Conservation (phyloP, 2,329 filamentous ascomycete genomes). For the Fusarium agapanthi region DNA sequence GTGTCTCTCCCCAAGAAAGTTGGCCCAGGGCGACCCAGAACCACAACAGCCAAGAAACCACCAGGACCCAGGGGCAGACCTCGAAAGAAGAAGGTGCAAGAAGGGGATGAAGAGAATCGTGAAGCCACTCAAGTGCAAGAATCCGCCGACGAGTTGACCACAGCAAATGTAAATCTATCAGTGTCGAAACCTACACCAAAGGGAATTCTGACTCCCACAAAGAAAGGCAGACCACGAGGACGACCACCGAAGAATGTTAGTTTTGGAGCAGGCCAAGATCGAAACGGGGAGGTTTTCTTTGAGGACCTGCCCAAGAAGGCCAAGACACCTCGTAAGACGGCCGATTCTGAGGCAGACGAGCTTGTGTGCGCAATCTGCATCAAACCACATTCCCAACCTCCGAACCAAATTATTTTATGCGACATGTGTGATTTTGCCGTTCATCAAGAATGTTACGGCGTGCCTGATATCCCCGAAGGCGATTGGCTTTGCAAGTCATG, state of each 20-base stretch:
- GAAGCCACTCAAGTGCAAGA: slow-evolving; percentile 3
- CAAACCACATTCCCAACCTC: slow-evolving; percentile 63
- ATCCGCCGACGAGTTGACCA: slow-evolving; percentile 25
- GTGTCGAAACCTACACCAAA: slow-evolving; percentile 51
- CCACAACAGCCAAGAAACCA: slow-evolving; percentile 34
- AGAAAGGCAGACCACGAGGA: slow-evolving; percentile 51
- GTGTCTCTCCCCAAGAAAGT: slow-evolving; percentile 35
- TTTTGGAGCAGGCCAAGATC: slow-evolving; percentile 52
- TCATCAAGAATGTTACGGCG: slow-evolving; percentile 68
- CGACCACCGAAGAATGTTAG: slow-evolving; percentile 63
- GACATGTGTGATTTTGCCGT: slow-evolving; percentile 70
- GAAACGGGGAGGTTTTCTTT: slow-evolving; percentile 58
- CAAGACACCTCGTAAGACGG: slow-evolving; percentile 41
- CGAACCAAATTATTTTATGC: slow-evolving; percentile 71
- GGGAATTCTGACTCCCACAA: slow-evolving; percentile 65
- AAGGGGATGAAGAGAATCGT: slow-evolving; percentile 3
- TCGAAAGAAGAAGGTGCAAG: slow-evolving; percentile 36
- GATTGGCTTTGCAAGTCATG: slow-evolving; percentile 72
- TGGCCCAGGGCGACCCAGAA: slow-evolving; percentile 30
- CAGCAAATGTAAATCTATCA: slow-evolving; percentile 23
- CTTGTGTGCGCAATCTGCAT: slow-evolving; percentile 67
- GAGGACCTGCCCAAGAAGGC: slow-evolving; percentile 58
- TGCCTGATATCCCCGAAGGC: slow-evolving; percentile 65
- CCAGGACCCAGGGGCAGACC: slow-evolving; percentile 28
- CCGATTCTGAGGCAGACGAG: slow-evolving; percentile 55